Conservation (phyloP, 116 monocot genomes). For the Dioscorea cayenensis region DNA sequence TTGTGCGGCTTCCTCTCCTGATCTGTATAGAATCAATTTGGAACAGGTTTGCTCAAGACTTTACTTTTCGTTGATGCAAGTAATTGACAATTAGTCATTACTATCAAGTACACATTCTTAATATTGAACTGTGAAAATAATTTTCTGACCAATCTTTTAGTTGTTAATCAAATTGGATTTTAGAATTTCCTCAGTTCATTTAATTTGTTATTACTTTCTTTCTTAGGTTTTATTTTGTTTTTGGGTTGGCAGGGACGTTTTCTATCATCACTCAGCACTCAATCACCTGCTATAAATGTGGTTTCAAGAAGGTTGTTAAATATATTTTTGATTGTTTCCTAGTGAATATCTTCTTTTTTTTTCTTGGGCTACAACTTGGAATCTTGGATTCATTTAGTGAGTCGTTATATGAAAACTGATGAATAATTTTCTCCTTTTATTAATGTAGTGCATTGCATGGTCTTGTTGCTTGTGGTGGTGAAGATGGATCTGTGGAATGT, state of each 20-base stretch:
- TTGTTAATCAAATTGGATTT: too few relatives aligned
- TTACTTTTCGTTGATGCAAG: neutral
- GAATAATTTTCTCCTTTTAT: neutral
- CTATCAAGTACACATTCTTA: too few relatives aligned
- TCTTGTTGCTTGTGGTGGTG: conserved; percentile 94
- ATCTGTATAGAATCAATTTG: conserved; percentile 91
- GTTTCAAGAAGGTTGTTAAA: conserved; percentile 67
- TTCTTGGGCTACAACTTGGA: neutral
- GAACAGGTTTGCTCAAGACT: conserved; percentile 51
- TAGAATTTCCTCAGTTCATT: neutral
- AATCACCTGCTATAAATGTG: conserved; percentile 83
- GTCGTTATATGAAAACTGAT: neutral
- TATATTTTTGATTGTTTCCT: neutral
- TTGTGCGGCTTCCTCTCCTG: conserved; percentile 96
- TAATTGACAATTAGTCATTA: neutral
- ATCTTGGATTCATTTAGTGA: neutral
- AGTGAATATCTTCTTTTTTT: neutral
- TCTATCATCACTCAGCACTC: conserved; percentile 60
- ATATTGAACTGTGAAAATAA: too few relatives aligned
- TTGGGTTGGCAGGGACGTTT: conserved; percentile 66
- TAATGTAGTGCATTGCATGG: conserved; percentile 66
- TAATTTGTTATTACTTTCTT: neutral
- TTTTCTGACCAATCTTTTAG: too few relatives aligned
- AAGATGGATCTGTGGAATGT: conserved; percentile 91
- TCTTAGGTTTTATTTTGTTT: neutral